phyloP scores from a whole-genome alignment of 2,329 filamentous ascomycete species.

The Furcasterigmium sp. region DNA sequence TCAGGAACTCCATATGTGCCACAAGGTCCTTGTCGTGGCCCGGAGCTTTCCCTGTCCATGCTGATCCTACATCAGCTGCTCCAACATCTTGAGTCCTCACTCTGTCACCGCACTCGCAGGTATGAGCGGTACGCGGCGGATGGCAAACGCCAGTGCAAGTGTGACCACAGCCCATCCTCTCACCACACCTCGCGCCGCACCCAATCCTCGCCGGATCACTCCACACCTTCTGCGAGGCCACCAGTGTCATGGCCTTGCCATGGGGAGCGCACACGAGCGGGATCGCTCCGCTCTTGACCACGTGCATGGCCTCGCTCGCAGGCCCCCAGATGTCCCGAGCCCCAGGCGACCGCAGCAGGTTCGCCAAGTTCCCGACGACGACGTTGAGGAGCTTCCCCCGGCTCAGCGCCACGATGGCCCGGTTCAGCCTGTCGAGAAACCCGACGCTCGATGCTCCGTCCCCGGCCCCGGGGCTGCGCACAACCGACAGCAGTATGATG shows the following conservation, averaged over 20 bases:
- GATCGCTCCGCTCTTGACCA: background rate
- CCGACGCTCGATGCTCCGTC: conserved; percentile 50
- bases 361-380: conserved; percentile 71
- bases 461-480: conserved; percentile 55
- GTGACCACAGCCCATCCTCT: background rate
- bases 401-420: conserved; percentile 54
- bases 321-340: conserved; percentile 40
- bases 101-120: conserved; percentile 2
- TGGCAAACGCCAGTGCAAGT: background rate
- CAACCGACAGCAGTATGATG: conserved; percentile 73
- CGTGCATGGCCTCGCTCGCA: conserved; percentile 36
- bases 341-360: conserved; percentile 27
- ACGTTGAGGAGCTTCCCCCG: conserved; percentile 77
- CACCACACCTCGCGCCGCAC: background rate
- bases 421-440: conserved; percentile 62
- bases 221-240: background rate
- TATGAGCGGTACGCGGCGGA: background rate
- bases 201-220: background rate
- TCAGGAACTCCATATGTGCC: too few relatives aligned
- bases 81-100: too few relatives aligned
- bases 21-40: too few relatives aligned
- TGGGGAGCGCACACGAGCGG: background rate
- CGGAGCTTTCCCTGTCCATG: too few relatives aligned
- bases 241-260: background rate
- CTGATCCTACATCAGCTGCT: too few relatives aligned